phyloP scores from a whole-genome alignment of 78 protist species.

The Dictyostelium firmibasis region DNA sequence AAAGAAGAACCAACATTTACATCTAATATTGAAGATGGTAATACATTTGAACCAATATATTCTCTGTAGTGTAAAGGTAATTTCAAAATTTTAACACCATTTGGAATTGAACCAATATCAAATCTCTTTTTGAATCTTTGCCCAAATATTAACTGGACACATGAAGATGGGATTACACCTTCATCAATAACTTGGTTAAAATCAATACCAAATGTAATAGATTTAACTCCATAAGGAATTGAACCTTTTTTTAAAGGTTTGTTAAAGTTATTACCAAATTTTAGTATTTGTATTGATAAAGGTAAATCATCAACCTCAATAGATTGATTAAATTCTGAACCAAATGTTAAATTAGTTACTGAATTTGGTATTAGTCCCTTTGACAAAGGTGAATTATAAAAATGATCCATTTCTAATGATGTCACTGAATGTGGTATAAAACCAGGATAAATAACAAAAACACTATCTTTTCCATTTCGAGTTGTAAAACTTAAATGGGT shows the following conservation, averaged over 20 bases:
- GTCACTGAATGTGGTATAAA: neutral
- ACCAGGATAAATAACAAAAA: neutral
- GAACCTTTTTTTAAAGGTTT: neutral
- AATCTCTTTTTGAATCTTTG: neutral
- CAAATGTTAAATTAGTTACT: neutral
- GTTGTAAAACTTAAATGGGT: neutral
- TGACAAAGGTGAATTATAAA: neutral
- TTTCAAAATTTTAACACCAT: neutral
- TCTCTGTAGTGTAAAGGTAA: neutral
- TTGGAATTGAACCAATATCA: neutral
- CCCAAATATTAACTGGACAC: neutral
- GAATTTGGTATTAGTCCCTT: neutral
- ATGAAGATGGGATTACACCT: neutral
- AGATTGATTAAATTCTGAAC: neutral
- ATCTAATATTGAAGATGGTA: neutral
- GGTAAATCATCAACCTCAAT: neutral
- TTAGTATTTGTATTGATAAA: neutral
- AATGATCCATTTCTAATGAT: neutral
- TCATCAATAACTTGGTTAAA: neutral
- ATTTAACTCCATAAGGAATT: neutral
- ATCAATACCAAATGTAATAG: neutral
- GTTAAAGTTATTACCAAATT: neutral
- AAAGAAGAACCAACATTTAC: neutral
- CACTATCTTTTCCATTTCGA: neutral
- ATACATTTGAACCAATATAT: neutral